phyloP scores from a whole-genome alignment of 495 filamentous ascomycete genomes.

The Aspergillus bertholletiae region DNA sequence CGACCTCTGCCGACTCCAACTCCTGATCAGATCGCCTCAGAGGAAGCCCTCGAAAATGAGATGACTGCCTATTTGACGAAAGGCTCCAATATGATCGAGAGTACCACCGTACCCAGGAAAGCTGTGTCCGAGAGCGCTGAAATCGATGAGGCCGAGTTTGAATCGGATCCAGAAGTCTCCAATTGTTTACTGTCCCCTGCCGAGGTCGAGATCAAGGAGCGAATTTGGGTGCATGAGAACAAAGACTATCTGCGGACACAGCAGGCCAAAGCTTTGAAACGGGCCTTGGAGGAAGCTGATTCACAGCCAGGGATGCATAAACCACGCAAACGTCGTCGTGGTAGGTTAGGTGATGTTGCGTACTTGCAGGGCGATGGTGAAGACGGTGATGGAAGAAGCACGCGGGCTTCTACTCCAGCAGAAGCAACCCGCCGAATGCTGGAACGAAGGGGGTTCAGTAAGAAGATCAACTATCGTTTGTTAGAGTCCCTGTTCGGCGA shows the following conservation, averaged over 20 bases:
- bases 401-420: conserved; percentile 50
- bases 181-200: conserved; percentile 67
- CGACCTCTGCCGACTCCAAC: conserved; percentile 28
- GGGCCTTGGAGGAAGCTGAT: conserved; percentile 53
- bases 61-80: conserved; percentile 37
- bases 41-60: conserved; percentile 42
- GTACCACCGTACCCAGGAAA: conserved; percentile 18
- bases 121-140: conserved; percentile 45
- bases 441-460: conserved; percentile 66
- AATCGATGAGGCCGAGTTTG: conserved; percentile 74
- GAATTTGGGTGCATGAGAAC: conserved; percentile 91
- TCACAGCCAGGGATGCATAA: conserved; percentile 45
- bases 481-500: conserved; percentile 48
- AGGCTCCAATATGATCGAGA: conserved; percentile 38
- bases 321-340: conserved; percentile 44
- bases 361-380: conserved; percentile 45
- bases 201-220: conserved; percentile 76
- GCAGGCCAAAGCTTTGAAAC: conserved; percentile 70
- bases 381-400: conserved; percentile 34
- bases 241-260: conserved; percentile 81
- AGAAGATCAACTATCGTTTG: conserved; percentile 79
- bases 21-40: conserved; percentile 38
- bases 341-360: conserved; percentile 47
- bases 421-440: conserved; percentile 75
- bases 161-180: conserved; percentile 70